Conservation (phyloP, 208 protist species). For the Crithidia thermophila region DNA sequence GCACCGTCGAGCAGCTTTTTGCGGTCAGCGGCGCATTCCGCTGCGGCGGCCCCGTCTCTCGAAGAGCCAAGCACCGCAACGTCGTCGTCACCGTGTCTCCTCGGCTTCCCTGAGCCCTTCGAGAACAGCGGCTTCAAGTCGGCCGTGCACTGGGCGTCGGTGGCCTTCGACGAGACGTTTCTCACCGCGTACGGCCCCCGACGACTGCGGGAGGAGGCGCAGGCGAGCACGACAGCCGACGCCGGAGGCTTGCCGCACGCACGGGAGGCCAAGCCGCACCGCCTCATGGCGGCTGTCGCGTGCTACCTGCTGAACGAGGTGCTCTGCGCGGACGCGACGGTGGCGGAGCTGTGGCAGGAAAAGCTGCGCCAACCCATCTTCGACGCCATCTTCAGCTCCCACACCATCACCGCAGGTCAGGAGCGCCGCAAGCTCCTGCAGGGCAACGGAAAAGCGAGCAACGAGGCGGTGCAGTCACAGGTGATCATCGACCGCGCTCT, state of each 20-base stretch:
- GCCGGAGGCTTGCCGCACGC: background rate
- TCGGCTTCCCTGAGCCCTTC: conserved; percentile 71
- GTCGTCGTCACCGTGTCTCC: background rate
- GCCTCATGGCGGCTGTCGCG: conserved; percentile 62
- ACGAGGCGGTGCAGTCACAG: conserved; percentile 16
- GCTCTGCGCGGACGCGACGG: conserved; percentile 47
- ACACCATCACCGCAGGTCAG: conserved; percentile 29
- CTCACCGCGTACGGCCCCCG: conserved; percentile 66
- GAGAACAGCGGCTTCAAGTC: conserved; percentile 71
- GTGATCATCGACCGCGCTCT: conserved; percentile 14
- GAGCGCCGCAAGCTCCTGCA: conserved; percentile 5
- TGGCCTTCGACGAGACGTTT: conserved; percentile 69
- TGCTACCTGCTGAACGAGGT: conserved; percentile 82
- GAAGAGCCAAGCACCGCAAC: background rate
- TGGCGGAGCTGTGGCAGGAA: conserved; percentile 54
- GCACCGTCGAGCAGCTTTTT: background rate
- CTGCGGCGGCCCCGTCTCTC: background rate
- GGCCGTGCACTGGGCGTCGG: conserved; percentile 61
- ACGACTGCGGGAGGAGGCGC: conserved; percentile 28
- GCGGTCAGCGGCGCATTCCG: background rate
- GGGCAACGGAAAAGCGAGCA: background rate
- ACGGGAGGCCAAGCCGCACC: conserved; percentile 42
- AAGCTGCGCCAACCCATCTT: conserved; percentile 62
- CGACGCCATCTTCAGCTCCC: conserved; percentile 70
- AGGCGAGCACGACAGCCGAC: background rate